Percentiles rank a stretch among this genome's conserved stretches.
Conservation (phyloP, 164 flowering plant genomes). For the Kingdonia uniflora region DNA sequence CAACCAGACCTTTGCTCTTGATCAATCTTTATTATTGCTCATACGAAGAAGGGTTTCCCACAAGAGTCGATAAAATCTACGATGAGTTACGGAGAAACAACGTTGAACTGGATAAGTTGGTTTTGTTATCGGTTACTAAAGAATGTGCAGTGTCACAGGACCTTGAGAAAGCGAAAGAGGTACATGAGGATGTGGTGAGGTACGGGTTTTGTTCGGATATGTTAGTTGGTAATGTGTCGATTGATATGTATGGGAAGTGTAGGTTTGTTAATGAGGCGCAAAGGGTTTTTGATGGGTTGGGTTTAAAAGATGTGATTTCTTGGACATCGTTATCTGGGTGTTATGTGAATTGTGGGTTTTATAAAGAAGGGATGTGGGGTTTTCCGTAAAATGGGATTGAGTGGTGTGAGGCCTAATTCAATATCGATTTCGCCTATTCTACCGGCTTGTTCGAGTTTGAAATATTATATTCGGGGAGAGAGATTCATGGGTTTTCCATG, state of each 20-base stretch:
- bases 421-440: slow-evolving; percentile 40
- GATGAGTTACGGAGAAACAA: slow-evolving; percentile 8
- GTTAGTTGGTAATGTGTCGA: slow-evolving; percentile 36
- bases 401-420: slow-evolving; percentile 36
- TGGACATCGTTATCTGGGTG: slow-evolving; percentile 49
- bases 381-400: slow-evolving; percentile 40
- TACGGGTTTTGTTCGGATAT: slow-evolving; percentile 28
- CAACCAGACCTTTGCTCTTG: slow-evolving; percentile 33
- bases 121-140: slow-evolving; percentile 32
- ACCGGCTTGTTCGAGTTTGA: slow-evolving; percentile 40
- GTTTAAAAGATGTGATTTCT: slow-evolving; percentile 39
- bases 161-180: slow-evolving; percentile 26
- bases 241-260: slow-evolving; percentile 53
- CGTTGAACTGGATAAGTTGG: slow-evolving; percentile 28
- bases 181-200: slow-evolving; percentile 33
- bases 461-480: slow-evolving; percentile 31
- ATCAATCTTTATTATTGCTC: slow-evolving; percentile 35
- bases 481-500: slow-evolving; percentile 42
- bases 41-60: slow-evolving; percentile 32
- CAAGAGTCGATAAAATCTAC: slow-evolving; percentile 31
- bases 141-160: slow-evolving; percentile 35
- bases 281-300: slow-evolving; percentile 26
- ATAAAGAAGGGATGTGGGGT: slow-evolving; percentile 24
- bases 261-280: slow-evolving; percentile 26
- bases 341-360: slow-evolving; percentile 30